Evolutionary conservation across 2,329 filamentous ascomycete genomes (phyloP).

Genomic region (Clonostachys rosea): DNA sequence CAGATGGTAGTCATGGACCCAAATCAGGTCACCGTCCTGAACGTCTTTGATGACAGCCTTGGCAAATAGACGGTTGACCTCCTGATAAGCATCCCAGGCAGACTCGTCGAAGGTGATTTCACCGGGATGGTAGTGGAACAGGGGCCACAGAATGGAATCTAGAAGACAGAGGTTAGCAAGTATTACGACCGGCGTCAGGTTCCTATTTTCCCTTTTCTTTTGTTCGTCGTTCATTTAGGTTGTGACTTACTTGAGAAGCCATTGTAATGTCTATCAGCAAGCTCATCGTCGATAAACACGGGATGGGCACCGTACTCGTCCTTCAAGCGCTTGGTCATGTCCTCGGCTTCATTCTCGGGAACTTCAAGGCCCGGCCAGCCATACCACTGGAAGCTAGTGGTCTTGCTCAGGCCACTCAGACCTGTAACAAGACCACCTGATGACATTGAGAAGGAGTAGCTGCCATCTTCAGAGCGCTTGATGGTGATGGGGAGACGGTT

Average conservation of each 20-base stretch:
- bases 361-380: conserved; percentile 95
- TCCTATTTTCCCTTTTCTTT: not conserved
- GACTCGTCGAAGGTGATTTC: conserved; percentile 98
- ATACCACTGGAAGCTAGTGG: conserved; percentile 96
- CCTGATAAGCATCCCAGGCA: conserved; percentile 87
- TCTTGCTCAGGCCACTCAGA: conserved; percentile 84
- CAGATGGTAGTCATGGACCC: conserved; percentile 98
- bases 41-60: conserved; percentile 83
- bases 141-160: conserved; percentile 97
- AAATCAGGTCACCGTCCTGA: conserved; percentile 89
- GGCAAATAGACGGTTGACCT: conserved; percentile 90
- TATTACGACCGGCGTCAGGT: too few species aligned
- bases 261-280: conserved; percentile 95
- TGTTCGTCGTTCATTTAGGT: not conserved
- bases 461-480: conserved; percentile 86
- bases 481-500: conserved; percentile 96
- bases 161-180: not conserved
- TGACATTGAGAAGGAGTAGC: conserved; percentile 93
- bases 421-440: conserved; percentile 94
- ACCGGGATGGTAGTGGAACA: conserved; percentile 98
- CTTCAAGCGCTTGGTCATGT: conserved; percentile 73
- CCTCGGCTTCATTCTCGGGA: conserved; percentile 73
- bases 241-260: conserved; percentile 80
- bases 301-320: conserved; percentile 87
- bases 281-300: conserved; percentile 88